These are phyloP conservation scores for Phyllostachys edulis DNA, from an alignment of 176 grass and related monocot genomes.

Conservation along the genomic window DNA sequence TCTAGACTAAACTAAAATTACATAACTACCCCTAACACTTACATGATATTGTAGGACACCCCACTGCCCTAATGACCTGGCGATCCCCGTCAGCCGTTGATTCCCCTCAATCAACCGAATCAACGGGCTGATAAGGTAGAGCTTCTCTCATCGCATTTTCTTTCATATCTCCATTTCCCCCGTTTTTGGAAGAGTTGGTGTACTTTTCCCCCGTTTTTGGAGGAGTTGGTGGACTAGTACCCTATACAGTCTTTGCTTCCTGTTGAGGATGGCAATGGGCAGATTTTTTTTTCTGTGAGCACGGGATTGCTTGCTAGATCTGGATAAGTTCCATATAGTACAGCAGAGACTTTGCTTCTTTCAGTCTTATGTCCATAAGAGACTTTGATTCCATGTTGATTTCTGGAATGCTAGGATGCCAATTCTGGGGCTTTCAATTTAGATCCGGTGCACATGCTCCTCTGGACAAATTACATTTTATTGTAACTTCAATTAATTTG, in stretches of 20 bases:
- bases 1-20: too few relatives aligned
- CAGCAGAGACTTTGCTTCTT: slow-evolving; percentile 4
- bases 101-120: too few relatives aligned
- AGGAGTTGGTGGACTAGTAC: slow-evolving; percentile 10
- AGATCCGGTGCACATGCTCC: slow-evolving; percentile 7
- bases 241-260: neutral
- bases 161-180: neutral
- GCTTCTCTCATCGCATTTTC: too few relatives aligned
- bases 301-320: slow-evolving; percentile 29
- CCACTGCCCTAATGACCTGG: too few relatives aligned
- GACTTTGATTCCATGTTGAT: neutral
- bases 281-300: neutral
- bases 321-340: neutral
- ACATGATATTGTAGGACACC: too few relatives aligned
- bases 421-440: neutral
- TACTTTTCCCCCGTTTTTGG: neutral
- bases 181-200: too few relatives aligned
- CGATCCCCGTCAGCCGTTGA: too few relatives aligned
- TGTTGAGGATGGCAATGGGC: neutral
- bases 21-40: too few relatives aligned
- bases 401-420: neutral
- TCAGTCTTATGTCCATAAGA: neutral
- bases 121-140: too few relatives aligned
- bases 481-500: slow-evolving; percentile 8
- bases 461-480: neutral